Evolutionary conservation across 2,329 filamentous ascomycete genomes (phyloP).

Genomic region (Apiospora hydei): DNA sequence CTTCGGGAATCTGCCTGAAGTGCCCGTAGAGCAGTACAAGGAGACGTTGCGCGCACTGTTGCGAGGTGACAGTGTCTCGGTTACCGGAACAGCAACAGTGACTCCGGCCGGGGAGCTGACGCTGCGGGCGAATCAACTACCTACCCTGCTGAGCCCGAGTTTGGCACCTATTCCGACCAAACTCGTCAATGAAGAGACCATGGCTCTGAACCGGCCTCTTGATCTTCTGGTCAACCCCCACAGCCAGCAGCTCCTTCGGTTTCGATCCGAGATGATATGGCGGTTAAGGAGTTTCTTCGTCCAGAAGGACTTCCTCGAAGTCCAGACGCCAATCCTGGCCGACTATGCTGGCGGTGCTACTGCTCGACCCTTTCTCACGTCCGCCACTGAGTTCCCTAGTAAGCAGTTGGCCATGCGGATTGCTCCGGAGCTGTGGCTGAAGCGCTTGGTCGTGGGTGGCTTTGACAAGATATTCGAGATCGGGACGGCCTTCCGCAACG

Average conservation of each 20-base stretch:
- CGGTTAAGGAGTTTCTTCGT: slow-evolving; percentile 78
- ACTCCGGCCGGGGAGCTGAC: slow-evolving; percentile 80
- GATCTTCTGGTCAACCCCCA: slow-evolving; percentile 81
- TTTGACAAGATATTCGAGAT: slow-evolving; percentile 93
- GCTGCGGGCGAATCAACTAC: slow-evolving; percentile 71
- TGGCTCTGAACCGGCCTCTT: slow-evolving; percentile 80
- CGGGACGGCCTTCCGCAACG: slow-evolving; percentile 90
- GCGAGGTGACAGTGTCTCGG: slow-evolving; percentile 75
- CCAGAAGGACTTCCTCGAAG: slow-evolving; percentile 78
- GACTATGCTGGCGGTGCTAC: slow-evolving; percentile 85
- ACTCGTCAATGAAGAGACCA: slow-evolving; percentile 74
- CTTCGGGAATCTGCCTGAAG: slow-evolving; percentile 56
- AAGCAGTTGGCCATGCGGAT: slow-evolving; percentile 81
- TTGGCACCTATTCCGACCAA: slow-evolving; percentile 79
- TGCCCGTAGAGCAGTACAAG: slow-evolving; percentile 57
- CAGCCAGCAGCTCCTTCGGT: slow-evolving; percentile 72
- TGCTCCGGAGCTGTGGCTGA: slow-evolving; percentile 94
- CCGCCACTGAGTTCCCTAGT: slow-evolving; percentile 76
- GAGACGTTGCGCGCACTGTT: slow-evolving; percentile 71
- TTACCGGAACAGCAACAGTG: slow-evolving; percentile 73
- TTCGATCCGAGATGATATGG: slow-evolving; percentile 78
- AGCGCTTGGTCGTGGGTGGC: slow-evolving; percentile 87
- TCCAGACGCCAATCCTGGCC: slow-evolving; percentile 88
- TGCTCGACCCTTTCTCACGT: slow-evolving; percentile 85
- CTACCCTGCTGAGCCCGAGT: slow-evolving; percentile 76